phyloP scores from a whole-genome alignment of 73 alveolate species.

The Paramecium sexaurelia region DNA sequence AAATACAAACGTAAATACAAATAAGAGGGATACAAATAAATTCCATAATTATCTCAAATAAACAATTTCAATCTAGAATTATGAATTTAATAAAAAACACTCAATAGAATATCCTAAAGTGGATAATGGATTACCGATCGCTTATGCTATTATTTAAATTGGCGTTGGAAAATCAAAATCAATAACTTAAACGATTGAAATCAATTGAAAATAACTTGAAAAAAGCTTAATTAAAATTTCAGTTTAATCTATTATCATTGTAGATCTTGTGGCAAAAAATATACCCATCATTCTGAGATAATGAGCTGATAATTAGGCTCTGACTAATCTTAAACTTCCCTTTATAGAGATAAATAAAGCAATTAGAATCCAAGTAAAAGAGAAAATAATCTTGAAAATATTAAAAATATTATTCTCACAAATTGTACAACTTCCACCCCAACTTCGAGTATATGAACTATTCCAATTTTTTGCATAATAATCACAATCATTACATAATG shows the following conservation, averaged over 20 bases:
- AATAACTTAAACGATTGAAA: not conserved
- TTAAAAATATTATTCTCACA: not conserved
- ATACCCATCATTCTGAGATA: constrained; percentile 24
- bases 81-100: not conserved
- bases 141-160: not conserved
- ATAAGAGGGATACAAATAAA: not conserved
- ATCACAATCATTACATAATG: constrained; percentile 9
- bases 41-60: constrained; percentile 7
- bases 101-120: constrained; percentile 5
- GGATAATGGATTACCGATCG: not conserved
- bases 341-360: not conserved
- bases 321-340: not conserved
- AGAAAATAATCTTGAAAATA: not conserved
- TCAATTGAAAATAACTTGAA: not conserved
- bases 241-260: not conserved
- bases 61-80: not conserved
- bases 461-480: not conserved
- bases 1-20: not conserved
- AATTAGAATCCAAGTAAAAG: not conserved
- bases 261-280: constrained; percentile 4
- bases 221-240: not conserved
- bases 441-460: not conserved
- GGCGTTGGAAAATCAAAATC: constrained; percentile 11
- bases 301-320: constrained; percentile 16
- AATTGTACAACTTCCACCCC: not conserved